phyloP scores from a whole-genome alignment of 78 protist species.

The Polysphondylium violaceum region DNA sequence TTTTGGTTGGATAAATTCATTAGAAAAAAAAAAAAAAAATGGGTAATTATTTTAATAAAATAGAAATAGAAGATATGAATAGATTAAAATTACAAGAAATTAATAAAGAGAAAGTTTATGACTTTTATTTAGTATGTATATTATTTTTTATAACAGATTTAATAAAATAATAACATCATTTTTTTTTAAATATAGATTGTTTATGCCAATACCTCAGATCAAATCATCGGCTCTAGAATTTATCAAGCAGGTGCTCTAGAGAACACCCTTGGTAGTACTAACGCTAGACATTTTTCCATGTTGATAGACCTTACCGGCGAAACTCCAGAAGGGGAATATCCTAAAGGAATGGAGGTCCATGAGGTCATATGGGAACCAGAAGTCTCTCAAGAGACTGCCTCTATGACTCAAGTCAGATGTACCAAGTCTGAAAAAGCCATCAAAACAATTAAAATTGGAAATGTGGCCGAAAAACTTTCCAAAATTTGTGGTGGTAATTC shows the following conservation, averaged over 20 bases:
- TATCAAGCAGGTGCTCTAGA: too few species aligned
- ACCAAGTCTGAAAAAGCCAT: not conserved
- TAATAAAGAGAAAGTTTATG: not conserved
- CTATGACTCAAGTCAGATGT: not conserved
- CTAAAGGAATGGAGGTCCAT: not conserved
- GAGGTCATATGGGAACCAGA: not conserved
- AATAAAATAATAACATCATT: not conserved
- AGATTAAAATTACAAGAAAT: too few species aligned
- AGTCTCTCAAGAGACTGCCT: not conserved
- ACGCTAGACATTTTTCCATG: not conserved
- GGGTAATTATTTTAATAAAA: too few species aligned
- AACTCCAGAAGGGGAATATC: not conserved
- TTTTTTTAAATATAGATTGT: not conserved
- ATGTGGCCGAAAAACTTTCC: not conserved
- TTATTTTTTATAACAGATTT: too few species aligned
- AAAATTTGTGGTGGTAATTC: not conserved
- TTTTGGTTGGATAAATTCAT: too few species aligned
- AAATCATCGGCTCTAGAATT: not conserved
- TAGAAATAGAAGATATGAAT: too few species aligned
- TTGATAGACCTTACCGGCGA: not conserved
- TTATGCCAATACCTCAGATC: not conserved
- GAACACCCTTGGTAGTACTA: too few species aligned
- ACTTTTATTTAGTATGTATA: not conserved
- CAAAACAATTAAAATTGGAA: not conserved
- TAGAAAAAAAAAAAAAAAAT: too few species aligned